Percentiles rank a stretch among this genome's conserved stretches.
phyloP scores from a whole-genome alignment of 345 rosid species.

The Arabis alpina region DNA sequence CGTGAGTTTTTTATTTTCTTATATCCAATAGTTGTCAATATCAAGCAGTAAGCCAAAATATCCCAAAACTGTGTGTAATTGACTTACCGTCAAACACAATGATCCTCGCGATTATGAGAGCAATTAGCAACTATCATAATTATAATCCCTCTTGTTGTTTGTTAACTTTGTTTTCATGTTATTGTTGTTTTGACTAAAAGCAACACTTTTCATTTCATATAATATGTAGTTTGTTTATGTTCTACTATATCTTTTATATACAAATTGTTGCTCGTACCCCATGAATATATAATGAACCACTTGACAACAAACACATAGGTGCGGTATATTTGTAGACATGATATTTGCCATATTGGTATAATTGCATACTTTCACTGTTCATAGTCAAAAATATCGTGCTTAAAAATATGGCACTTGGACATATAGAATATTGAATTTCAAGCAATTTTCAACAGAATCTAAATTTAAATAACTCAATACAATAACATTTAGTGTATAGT shows the following conservation, averaged over 20 bases:
- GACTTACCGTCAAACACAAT: too few species aligned
- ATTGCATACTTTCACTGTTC: slow-evolving; percentile 30
- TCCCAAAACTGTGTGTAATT: too few species aligned
- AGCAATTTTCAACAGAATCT: neutral
- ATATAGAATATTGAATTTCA: too few species aligned
- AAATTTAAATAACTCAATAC: too few species aligned
- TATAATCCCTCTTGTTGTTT: too few species aligned
- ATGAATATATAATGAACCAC: slow-evolving; percentile 11
- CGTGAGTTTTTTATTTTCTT: neutral
- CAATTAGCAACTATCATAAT: too few species aligned
- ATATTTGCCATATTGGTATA: neutral
- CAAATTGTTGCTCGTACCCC: neutral
- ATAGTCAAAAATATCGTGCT: slow-evolving; percentile 18
- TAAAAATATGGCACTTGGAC: slow-evolving; percentile 14
- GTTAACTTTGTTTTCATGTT: neutral
- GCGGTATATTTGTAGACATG: neutral
- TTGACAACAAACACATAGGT: slow-evolving; percentile 22
- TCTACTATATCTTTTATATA: slow-evolving; percentile 9
- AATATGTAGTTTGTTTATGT: neutral
- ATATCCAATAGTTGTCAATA: neutral
- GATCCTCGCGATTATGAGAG: too few species aligned
- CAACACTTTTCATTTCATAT: slow-evolving; percentile 12
- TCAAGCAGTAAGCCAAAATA: neutral
- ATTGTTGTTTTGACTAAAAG: slow-evolving; percentile 7
- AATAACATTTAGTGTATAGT: neutral